Evolutionary conservation across 75 land plant species (phyloP), one percentile per base, ranked within the genome.

Genomic region (Cunninghamia lanceolata): DNA sequence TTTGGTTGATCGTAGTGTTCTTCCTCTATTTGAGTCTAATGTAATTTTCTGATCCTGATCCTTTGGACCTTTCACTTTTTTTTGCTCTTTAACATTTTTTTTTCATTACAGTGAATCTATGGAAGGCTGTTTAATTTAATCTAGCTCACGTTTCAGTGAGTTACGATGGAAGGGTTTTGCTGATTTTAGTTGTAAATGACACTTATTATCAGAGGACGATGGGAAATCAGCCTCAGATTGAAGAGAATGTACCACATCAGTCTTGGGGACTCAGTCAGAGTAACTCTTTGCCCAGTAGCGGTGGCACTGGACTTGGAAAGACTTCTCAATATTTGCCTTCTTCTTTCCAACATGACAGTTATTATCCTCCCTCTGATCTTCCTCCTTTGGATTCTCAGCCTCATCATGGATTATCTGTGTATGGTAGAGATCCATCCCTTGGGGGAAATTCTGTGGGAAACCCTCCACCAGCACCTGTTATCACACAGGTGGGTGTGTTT

Each of bases 1-100:
- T 86, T 88, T 98, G 78, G 98, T 98, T 75, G 99, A 98, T 87
- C 94, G 92, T 30, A 91, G 92, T 87, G 93, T 98, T 32, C 92
- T 98, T 73, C 94, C 94, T 50, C 32, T 96, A 40, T 95, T 96
- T 88, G 99, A 97, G 83, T 87, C 86, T 70, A 90, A 92, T 79
- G 99, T 96, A 88, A 93, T 83, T 84, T 71, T 76, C 21, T 40
- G 42, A 38, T 11, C 53, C 76, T 43, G 39, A 28, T 45, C 32
- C 4, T 9, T 19, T 84, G 2, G 14, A 35, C 70, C 43, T 74
- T 35, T 21, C 2, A 40, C 45, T 79, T 39, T 42, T 32, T n/a
- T 40, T 79, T 79, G 46, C 19, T 19, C 42, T 39, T 79, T 75
- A 38, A 28, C 0, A 2, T 7, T 42, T 30, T 79, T 79, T 40